phyloP scores from a whole-genome alignment of 495 filamentous ascomycete species.

The Penicillium longicatenatum region DNA sequence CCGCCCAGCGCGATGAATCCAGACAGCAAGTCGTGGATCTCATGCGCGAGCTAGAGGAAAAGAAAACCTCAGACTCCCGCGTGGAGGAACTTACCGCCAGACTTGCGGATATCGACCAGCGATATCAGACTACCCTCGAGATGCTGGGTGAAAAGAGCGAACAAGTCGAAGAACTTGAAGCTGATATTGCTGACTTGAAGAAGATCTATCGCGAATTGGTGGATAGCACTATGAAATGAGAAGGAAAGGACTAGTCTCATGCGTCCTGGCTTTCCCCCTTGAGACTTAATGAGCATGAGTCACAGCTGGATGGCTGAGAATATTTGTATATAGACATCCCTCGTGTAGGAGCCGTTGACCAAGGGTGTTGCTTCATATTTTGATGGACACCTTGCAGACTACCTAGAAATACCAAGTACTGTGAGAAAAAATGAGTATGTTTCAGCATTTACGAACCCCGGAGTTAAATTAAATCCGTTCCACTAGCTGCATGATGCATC shows the following conservation, averaged over 20 bases:
- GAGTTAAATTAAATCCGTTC: not conserved
- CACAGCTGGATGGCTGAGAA: not conserved
- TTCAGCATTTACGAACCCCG: not conserved
- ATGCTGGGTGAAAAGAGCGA: constrained; percentile 98
- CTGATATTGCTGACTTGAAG: constrained; percentile 91
- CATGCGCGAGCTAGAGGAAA: constrained; percentile 81
- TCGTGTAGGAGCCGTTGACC: too few relatives aligned
- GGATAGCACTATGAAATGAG: constrained; percentile 74
- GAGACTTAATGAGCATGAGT: not conserved
- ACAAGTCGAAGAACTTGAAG: constrained; percentile 82
- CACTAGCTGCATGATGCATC: too few relatives aligned
- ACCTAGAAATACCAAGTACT: too few relatives aligned
- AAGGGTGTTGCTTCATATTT: too few relatives aligned
- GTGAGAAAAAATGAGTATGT: too few relatives aligned
- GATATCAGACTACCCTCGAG: constrained; percentile 90
- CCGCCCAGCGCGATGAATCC: constrained; percentile 83
- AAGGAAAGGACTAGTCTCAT: not conserved
- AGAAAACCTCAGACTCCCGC: constrained; percentile 57
- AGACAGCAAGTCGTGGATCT: constrained; percentile 85
- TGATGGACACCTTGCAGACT: too few relatives aligned
- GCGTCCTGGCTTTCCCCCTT: not conserved
- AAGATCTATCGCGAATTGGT: constrained; percentile 92
- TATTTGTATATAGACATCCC: constrained; percentile 2
- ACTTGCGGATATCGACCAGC: constrained; percentile 56
- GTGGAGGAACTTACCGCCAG: constrained; percentile 67